These are phyloP conservation scores for Nicotiana attenuata DNA, from an alignment of 257 asterid genomes.

Conservation along the genomic window DNA sequence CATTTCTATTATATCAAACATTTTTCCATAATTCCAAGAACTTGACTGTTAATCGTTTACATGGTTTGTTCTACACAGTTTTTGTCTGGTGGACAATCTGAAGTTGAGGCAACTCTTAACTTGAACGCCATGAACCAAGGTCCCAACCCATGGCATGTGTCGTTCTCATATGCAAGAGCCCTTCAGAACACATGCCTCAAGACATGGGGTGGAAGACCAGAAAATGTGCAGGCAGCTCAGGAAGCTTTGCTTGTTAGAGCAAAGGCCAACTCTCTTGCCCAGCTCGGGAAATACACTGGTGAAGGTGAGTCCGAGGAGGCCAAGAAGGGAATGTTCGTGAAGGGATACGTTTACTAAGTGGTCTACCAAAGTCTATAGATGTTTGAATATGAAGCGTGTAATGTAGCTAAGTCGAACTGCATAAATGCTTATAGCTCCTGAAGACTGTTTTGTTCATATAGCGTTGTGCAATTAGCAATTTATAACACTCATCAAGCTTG, in stretches of 20 bases:
- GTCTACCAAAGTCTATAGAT: slow-evolving; percentile 4
- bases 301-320: slow-evolving; percentile 75
- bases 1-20: not conserved
- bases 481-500: not conserved
- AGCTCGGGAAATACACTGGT: slow-evolving; percentile 66
- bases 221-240: slow-evolving; percentile 66
- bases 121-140: slow-evolving; percentile 66
- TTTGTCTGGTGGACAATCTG: slow-evolving; percentile 73
- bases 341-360: slow-evolving; percentile 53
- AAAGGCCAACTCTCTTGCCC: slow-evolving; percentile 70
- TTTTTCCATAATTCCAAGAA: not conserved
- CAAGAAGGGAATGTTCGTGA: slow-evolving; percentile 60
- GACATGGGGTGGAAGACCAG: slow-evolving; percentile 69
- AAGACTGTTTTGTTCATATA: slow-evolving; percentile 7
- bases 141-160: slow-evolving; percentile 78
- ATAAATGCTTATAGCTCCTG: slow-evolving; percentile 16
- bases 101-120: slow-evolving; percentile 72
- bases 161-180: slow-evolving; percentile 66
- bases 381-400: slow-evolving; percentile 23
- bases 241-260: slow-evolving; percentile 53
- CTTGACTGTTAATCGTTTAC: not conserved
- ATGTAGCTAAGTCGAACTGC: slow-evolving; percentile 19
- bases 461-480: slow-evolving; percentile 5
- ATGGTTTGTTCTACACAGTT: slow-evolving; percentile 30
- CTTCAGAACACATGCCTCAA: slow-evolving; percentile 75